Base-by-base conservation (phyloP, 441 rosid genomes). In the Metrosideros polymorpha region DNA sequence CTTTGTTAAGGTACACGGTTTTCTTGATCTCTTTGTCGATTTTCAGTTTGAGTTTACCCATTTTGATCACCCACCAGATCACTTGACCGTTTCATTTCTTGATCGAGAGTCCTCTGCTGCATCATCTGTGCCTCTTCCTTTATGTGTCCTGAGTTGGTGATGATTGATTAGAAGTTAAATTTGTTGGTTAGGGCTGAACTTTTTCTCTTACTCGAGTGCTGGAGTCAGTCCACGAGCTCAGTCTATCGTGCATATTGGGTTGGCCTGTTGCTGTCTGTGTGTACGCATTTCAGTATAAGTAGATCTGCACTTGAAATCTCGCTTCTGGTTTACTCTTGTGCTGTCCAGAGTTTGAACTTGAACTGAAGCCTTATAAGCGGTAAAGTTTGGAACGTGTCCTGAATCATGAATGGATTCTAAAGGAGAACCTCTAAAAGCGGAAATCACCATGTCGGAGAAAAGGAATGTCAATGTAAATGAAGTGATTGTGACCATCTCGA, bases 401-500 rank as follows among this genome's bases (percentile, higher is more conserved):
- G 86, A 89, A 85, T 88, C 84, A 63, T 88, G 59, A 87, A 88
- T 90, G 88, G 90, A 86, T 35, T 82, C 86, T 52, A 59, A 53
- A 32, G 91, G 82, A 86, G 85, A 59, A 66, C 84, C 63, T 87
- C 12, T 22, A 3, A 89, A 84, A 35, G 83, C 25, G 61, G 93
- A 90, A 82, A 39, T 85, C 47, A 85, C 85, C 90, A 92, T 90
- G 92, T 49, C 90, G 27, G 95, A 91, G 87, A 90, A 85, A 87
- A 91, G 82, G 88, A 84, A 82, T 47, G 66, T 30, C 59, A 86
- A 59, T 85, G 92, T 89, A 59, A 90, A 88, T 86, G 93, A 93
- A 83, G 92, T 94, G 75, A 85, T 92, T 43, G 89, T 95, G 85
- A 87, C 91, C 61, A 90, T 95, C 86, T 85, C 93, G 42, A 85